Base-by-base conservation (phyloP, 805 yeast species). In the Teunomyces kruisii region DNA sequence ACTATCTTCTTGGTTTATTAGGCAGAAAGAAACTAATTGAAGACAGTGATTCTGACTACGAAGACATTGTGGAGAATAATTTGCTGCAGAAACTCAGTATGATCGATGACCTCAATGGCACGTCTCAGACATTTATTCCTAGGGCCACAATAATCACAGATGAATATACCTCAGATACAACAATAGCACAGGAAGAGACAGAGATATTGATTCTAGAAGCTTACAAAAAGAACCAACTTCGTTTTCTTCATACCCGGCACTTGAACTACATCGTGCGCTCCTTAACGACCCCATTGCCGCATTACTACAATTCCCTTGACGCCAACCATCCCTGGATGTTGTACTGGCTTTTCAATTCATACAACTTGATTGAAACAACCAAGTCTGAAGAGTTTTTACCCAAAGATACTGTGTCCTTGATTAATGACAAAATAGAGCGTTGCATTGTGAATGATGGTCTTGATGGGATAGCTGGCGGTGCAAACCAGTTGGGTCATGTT, bases 271-370 rank as follows among this genome's bases (percentile, higher is more conserved):
- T 80, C 10, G 61, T 67, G 15, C 46, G 57, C n/a, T 67, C 70
- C 14, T 64, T 81, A 17, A 53, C 59, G 8, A 58, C 64, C 9
- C 67, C 74, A 13, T 69, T 86, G 22, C 86, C 90, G 0, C 50
- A 65, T 2, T 67, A 62, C 7, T 84, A 76, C 60, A 58, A 63
- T 3, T 75, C 76, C 0, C 70, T 88, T 39, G 97, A 92, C 63
- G 94, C 97, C 0, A 86, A 94, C n/a, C 90, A 85, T 48, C 83
- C 96, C 0, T 94, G 98, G 98, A 67, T 92, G 57, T 47, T 87
- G 1, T 92, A 86, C 60, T 94, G 99, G 99, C 65, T 84, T 6
- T 59, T 78, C 37, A 89, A 88, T 58, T 72, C 67, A 4, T 52
- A 55, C 24, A 32, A 37, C 9, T 28, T 67, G 17, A 44, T 68